These are phyloP conservation scores for Rhodotorula kratochvilovae DNA, from an alignment of 768 basidiomycete genomes.

Conservation along the genomic window DNA sequence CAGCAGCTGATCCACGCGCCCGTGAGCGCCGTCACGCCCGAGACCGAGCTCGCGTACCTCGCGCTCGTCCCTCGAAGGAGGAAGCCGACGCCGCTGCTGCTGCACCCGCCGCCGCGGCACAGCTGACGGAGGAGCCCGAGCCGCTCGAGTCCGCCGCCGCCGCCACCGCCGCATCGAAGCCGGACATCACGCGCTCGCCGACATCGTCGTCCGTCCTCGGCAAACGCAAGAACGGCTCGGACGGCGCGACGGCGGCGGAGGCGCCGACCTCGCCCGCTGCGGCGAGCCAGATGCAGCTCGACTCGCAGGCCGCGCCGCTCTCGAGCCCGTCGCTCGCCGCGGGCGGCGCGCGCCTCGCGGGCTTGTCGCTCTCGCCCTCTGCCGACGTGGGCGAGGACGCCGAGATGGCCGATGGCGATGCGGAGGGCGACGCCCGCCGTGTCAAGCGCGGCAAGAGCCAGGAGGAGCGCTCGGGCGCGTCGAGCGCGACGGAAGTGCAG, in stretches of 20 bases:
- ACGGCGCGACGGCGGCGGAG: background rate
- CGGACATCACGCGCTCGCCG: conserved; percentile 8
- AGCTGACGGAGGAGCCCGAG: background rate
- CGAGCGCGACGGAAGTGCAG: background rate
- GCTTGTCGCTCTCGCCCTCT: background rate
- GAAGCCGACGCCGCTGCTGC: conserved; percentile 64
- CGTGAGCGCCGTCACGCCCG: conserved; percentile 68
- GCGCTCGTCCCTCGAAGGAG: conserved; percentile 81
- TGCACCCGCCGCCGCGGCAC: background rate
- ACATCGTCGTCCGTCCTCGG: conserved; percentile 33
- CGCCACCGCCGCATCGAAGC: background rate
- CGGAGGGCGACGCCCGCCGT: background rate
- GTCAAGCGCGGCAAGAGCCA: background rate
- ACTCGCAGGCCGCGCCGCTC: background rate
- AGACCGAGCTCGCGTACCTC: conserved; percentile 79
- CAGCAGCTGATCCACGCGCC: conserved; percentile 66
- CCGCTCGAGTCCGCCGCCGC: background rate
- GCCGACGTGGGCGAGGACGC: background rate
- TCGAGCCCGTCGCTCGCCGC: background rate
- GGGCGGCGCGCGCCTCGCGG: background rate
- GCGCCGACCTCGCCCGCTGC: conserved; percentile 4
- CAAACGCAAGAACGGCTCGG: conserved; percentile 35
- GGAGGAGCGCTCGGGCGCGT: background rate
- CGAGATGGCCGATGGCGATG: background rate
- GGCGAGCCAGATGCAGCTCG: conserved; percentile 9